phyloP scores from a whole-genome alignment of 257 asterid species.

The Solanum pinnatisectum region DNA sequence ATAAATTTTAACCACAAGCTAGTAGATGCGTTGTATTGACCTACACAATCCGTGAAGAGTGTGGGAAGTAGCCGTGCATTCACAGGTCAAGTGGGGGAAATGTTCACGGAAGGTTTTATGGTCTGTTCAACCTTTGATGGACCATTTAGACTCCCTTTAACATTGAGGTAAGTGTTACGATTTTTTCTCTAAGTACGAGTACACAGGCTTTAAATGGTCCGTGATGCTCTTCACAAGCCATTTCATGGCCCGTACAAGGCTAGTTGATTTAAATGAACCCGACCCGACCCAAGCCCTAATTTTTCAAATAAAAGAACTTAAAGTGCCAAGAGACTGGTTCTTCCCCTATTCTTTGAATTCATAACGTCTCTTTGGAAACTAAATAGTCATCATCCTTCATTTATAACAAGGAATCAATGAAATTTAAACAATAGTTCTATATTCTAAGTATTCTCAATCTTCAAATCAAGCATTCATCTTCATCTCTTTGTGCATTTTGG shows the following conservation, averaged over 20 bases:
- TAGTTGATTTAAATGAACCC: neutral
- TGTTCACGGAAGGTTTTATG: neutral
- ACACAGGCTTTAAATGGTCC: accelerated
- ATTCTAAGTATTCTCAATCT: neutral
- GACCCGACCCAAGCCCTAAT: neutral
- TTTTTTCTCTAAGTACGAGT: neutral
- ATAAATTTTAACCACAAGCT: no score
- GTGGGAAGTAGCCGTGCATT: neutral
- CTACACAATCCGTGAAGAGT: neutral
- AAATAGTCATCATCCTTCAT: neutral
- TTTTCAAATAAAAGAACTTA: no score
- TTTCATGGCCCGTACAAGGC: neutral
- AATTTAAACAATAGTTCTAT: neutral
- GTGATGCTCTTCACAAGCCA: neutral
- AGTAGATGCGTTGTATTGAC: neutral
- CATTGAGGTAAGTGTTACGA: neutral
- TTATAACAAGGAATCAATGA: neutral
- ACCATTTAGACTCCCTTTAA: neutral
- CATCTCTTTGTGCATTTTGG: neutral
- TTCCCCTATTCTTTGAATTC: neutral
- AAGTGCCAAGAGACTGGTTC: neutral
- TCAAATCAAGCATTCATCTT: neutral
- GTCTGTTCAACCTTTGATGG: neutral
- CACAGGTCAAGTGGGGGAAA: neutral
- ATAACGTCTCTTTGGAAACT: neutral